Evolutionary conservation across 2,329 filamentous ascomycete species (phyloP).

Genomic region (Pestalotiopsis fici): DNA sequence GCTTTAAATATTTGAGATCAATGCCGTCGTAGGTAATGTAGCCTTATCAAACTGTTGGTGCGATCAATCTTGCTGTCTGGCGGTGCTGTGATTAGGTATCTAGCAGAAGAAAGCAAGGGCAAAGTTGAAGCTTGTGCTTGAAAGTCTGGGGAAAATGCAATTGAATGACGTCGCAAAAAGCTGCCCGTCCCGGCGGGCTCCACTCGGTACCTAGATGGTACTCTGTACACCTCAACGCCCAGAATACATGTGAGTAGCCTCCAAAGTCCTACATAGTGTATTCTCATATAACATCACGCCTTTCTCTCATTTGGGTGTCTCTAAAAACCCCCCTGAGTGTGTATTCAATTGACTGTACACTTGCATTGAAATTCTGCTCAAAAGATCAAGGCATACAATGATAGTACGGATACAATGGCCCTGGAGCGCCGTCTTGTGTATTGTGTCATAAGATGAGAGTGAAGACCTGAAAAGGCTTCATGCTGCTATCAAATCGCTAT

Average conservation of each 20-base stretch:
- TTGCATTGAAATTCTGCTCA: too few relatives aligned
- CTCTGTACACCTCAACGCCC: not conserved
- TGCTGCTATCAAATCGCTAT: not conserved
- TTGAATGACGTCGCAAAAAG: conserved; percentile 1
- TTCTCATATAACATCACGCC: too few relatives aligned
- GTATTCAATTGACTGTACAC: too few relatives aligned
- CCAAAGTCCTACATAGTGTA: too few relatives aligned
- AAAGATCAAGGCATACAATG: too few relatives aligned
- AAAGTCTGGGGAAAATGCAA: not conserved
- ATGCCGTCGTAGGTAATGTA: too few relatives aligned
- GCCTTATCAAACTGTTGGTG: too few relatives aligned
- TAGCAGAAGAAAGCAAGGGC: not conserved
- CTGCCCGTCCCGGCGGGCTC: not conserved
- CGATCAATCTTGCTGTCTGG: not conserved
- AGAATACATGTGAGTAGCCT: too few relatives aligned
- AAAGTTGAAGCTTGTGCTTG: not conserved
- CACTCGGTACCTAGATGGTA: not conserved
- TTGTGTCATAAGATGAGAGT: not conserved
- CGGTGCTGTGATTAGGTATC: not conserved
- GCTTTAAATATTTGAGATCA: too few relatives aligned
- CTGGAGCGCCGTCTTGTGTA: not conserved
- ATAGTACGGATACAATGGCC: too few relatives aligned
- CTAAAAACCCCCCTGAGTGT: too few relatives aligned
- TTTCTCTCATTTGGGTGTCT: too few relatives aligned
- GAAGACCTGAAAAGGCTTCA: not conserved